These are phyloP conservation scores for Acanthamoeba sp. DNA, from an alignment of 208 protist genomes.

Conservation along the genomic window DNA sequence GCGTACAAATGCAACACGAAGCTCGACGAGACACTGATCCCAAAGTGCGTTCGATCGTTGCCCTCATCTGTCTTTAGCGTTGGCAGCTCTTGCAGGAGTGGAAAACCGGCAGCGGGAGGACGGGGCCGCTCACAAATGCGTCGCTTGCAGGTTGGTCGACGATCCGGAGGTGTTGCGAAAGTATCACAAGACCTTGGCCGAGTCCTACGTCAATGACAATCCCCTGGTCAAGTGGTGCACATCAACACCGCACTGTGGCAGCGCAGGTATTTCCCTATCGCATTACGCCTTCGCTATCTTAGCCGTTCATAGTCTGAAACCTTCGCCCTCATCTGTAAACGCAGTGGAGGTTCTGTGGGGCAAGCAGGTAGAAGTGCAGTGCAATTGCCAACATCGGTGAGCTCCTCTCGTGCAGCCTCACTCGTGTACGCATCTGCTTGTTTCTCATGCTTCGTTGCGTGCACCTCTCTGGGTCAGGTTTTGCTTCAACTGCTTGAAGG, in stretches of 20 bases:
- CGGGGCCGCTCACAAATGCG: no score
- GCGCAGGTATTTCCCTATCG: constrained; percentile 1
- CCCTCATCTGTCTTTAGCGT: background rate
- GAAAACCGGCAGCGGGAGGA: no score
- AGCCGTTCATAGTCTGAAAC: background rate
- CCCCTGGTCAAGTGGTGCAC: constrained; percentile 65
- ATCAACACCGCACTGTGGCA: constrained; percentile 49
- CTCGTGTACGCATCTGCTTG: background rate
- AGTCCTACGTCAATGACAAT: constrained; percentile 70
- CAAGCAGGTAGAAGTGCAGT: constrained; percentile 69
- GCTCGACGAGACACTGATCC: constrained; percentile 50
- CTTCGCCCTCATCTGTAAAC: background rate
- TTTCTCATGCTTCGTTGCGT: background rate
- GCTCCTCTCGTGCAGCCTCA: background rate
- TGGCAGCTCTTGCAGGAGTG: background rate
- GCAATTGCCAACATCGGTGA: constrained; percentile 14
- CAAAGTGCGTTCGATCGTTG: constrained; percentile 27
- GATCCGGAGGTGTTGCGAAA: background rate
- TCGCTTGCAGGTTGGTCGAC: background rate
- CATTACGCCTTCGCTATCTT: background rate
- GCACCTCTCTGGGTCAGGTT: background rate
- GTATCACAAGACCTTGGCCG: constrained; percentile 31
- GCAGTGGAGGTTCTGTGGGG: constrained; percentile 10
- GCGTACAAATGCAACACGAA: constrained; percentile 64
- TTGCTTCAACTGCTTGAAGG: constrained; percentile 39